Percentiles rank a stretch among this genome's conserved stretches.
These are phyloP conservation scores for Calonectria pseudoreteaudii DNA, from an alignment of 2,329 filamentous ascomycete genomes.

Conservation along the genomic window DNA sequence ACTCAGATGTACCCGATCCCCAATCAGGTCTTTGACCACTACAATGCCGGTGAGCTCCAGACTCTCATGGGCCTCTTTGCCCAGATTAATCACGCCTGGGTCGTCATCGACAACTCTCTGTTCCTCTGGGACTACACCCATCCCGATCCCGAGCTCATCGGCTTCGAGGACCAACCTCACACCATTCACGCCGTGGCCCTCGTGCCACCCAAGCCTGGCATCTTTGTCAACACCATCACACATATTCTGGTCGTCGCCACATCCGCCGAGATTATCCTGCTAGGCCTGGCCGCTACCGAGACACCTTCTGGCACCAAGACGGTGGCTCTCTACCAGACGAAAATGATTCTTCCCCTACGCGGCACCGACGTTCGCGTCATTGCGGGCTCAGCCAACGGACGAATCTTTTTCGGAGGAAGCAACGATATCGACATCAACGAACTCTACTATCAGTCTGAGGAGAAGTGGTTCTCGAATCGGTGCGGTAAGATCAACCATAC, in stretches of 20 bases:
- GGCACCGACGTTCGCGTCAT: constrained; percentile 84
- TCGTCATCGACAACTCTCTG: constrained; percentile 93
- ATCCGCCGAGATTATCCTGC: constrained; percentile 82
- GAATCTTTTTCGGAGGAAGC: constrained; percentile 91
- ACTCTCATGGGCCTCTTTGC: constrained; percentile 97
- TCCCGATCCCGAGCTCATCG: constrained; percentile 90
- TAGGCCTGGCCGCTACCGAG: constrained; percentile 81
- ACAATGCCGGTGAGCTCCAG: constrained; percentile 86
- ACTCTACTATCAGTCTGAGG: constrained; percentile 95
- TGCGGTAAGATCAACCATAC: constrained; percentile 93
- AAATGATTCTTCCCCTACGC: constrained; percentile 82
- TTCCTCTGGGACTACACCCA: constrained; percentile 99
- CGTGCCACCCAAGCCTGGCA: constrained; percentile 84
- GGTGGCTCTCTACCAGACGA: constrained; percentile 87
- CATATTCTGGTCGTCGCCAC: constrained; percentile 93
- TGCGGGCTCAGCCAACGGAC: constrained; percentile 83
- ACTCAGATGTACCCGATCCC: constrained; percentile 90
- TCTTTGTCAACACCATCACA: constrained; percentile 88
- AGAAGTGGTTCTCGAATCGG: constrained; percentile 93
- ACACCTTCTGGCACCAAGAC: constrained; percentile 76
- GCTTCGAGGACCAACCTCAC: constrained; percentile 89
- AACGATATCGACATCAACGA: constrained; percentile 91
- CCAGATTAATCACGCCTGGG: constrained; percentile 94
- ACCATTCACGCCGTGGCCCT: constrained; percentile 93
- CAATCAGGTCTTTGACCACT: constrained; percentile 91